These are phyloP conservation scores for Heritiera littoralis DNA, from an alignment of 345 rosid species.

Conservation along the genomic window DNA sequence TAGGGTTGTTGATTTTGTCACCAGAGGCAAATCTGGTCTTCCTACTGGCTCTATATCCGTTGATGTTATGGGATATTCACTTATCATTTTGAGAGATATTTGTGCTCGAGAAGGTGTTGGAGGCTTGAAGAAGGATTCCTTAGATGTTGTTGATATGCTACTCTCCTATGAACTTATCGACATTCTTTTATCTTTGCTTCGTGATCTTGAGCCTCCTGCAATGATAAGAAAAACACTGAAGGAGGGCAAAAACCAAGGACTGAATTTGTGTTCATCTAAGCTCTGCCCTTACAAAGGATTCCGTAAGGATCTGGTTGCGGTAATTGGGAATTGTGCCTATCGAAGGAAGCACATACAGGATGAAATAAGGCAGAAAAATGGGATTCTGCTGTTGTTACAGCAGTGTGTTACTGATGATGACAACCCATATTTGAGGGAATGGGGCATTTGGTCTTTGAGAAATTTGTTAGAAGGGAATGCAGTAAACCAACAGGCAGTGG, in stretches of 20 bases:
- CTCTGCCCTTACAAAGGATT: constrained; percentile 74
- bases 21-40: constrained; percentile 49
- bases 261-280: constrained; percentile 25
- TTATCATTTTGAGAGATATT: constrained; percentile 53
- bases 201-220: constrained; percentile 69
- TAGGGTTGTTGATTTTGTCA: constrained; percentile 33
- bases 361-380: constrained; percentile 61
- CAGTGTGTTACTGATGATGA: constrained; percentile 76
- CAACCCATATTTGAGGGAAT: constrained; percentile 75
- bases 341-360: constrained; percentile 68
- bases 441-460: constrained; percentile 79
- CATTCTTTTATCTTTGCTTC: constrained; percentile 49
- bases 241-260: constrained; percentile 32
- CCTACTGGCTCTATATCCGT: constrained; percentile 51
- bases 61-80: constrained; percentile 67
- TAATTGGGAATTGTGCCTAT: constrained; percentile 71
- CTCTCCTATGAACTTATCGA: constrained; percentile 53
- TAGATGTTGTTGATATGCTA: constrained; percentile 42
- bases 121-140: constrained; percentile 22
- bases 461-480: constrained; percentile 71
- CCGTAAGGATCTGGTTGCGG: constrained; percentile 73
- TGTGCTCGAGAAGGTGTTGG: constrained; percentile 47
- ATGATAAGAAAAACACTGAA: constrained; percentile 54
- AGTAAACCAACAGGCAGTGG: constrained; percentile 60
- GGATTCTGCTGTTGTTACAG: constrained; percentile 60